Evolutionary conservation across 2,329 filamentous ascomycete genomes (phyloP), one percentile per base, ranked within the genome.

Genomic region (Monosporascus sp.): DNA sequence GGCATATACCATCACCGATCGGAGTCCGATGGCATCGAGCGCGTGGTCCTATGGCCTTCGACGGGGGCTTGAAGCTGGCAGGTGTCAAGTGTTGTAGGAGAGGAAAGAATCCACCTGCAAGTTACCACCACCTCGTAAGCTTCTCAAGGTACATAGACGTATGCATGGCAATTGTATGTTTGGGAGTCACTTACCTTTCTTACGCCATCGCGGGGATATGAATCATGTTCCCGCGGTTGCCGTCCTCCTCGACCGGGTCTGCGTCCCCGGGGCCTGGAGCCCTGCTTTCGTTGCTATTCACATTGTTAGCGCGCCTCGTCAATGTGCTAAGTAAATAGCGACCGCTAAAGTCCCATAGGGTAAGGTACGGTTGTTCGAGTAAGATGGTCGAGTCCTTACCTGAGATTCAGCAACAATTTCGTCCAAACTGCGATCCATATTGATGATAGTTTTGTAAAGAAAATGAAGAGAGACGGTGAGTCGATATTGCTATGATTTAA

Each of bases 191-290:
- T 46, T 71, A 93, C 91, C 91, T 95, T 95, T 91, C 87, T 92
- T 71, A 93, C 83, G 74, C 90, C 90, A 75, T 94, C 90, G 75
- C 89, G 87, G 67, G 88, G 87, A 64, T 81, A 86, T 47, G 64
- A 56, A 50, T 69, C 66, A 78, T 77, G 67, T 73, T 69, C 65
- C 51, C 66, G 64, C 55, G 63, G 57, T 40, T 57, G 60, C 53
- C 63, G 61, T 17, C 58, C 50, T 49, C 51, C 58, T 48, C 61
- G 59, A 44, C 62, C 62, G 49, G 59, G 61, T 51, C 55, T 52
- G 26, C 57, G 55, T 41, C 66, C 62, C 51, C 64, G 65, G 58
- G 61, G 55, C 61, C 61, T 59, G 37, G 56, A 58, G 55, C 61
- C 59, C 54, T 63, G 61, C 53, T 64, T 66, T 24, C 57, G 52